Evolutionary conservation across 306 rosid genomes (phyloP), one percentile per base, ranked within the genome.

Genomic region (Corylus americana): DNA sequence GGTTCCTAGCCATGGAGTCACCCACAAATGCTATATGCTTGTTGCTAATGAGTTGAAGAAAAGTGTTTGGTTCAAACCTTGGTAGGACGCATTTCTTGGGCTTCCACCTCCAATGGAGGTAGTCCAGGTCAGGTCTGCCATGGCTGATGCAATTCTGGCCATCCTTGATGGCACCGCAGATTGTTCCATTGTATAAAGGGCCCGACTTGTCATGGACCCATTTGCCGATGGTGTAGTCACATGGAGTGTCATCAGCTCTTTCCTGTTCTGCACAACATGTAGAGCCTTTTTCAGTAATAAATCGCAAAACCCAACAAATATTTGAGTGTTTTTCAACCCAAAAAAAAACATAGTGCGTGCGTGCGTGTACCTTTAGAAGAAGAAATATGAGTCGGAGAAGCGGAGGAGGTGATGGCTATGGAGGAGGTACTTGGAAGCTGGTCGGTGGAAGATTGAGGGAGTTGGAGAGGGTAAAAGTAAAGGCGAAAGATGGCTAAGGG

Each of bases 1-100:
- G 98, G 88, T 94, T 94, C 82, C 98, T 94, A 16, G 98, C 98
- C 93, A 94, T 85, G 77, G 98, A 94, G 54, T 94, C 98, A 3
- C 98, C 98, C 1, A 94, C 91, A 88, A 94, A 91, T 37, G 97
- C 97, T 73, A 94, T 7, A 45, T 92, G 92, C 71, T 91, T 92
- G 91, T 88, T 87, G 1, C 47, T 77, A 62, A 92, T 31, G 37
- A 91, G 79, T 50, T 81, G 75, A 50, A 94, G 93, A 58, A 92
- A 94, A 75, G 85, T 79, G 42, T 58, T 42, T 31, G 98, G 97
- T 55, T 94, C 93, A 74, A 94, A 94, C 93, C 94, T 92, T 44
- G 94, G 90, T 29, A 94, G 84, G 8, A 7, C 17, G 62, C 98
- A 94, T 64, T 90, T 70, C 37, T 66, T 85, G 18, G 98, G 98